Conservation (phyloP, 345 rosid species). For the Populus alba region DNA sequence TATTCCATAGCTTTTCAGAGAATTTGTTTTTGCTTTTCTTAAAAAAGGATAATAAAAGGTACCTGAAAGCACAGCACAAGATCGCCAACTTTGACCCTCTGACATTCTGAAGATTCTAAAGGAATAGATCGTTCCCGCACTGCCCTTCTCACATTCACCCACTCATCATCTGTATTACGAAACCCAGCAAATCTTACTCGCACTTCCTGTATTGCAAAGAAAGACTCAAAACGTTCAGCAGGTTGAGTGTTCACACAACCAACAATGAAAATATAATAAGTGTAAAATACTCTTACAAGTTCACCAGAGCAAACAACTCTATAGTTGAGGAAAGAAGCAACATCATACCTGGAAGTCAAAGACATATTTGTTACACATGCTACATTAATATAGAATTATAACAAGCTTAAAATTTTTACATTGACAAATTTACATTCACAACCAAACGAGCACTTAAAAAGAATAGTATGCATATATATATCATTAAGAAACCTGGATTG, state of each 20-base stretch:
- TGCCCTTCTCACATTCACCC: conserved; percentile 62
- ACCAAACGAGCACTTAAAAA: not conserved
- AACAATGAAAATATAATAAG: not conserved
- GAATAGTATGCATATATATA: not conserved
- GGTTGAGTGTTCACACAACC: not conserved
- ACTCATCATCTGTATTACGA: conserved; percentile 65
- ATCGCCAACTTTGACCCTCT: conserved; percentile 56
- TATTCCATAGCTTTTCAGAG: not conserved
- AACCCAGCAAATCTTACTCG: conserved; percentile 81
- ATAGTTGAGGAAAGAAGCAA: conserved; percentile 54
- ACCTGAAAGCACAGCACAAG: conserved; percentile 80
- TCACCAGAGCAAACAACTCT: conserved; percentile 58
- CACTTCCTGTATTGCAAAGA: conserved; percentile 56
- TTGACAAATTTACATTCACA: not conserved
- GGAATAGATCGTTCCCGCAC: conserved; percentile 82
- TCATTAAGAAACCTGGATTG: too few species aligned
- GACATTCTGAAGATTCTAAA: conserved; percentile 76
- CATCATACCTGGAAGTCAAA: conserved; percentile 65
- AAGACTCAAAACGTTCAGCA: not conserved
- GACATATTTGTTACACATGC: conserved; percentile 5
- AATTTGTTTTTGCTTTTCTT: not conserved
- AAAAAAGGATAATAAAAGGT: conserved; percentile 1
- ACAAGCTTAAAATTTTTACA: not conserved
- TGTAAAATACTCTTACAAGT: conserved; percentile 49
- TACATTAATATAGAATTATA: not conserved